A percentile compares a stretch with the other conserved stretches of the same genome.
Evolutionary conservation across 805 yeast genomes (phyloP).

Genomic region (Grigorovia transvaalensis): DNA sequence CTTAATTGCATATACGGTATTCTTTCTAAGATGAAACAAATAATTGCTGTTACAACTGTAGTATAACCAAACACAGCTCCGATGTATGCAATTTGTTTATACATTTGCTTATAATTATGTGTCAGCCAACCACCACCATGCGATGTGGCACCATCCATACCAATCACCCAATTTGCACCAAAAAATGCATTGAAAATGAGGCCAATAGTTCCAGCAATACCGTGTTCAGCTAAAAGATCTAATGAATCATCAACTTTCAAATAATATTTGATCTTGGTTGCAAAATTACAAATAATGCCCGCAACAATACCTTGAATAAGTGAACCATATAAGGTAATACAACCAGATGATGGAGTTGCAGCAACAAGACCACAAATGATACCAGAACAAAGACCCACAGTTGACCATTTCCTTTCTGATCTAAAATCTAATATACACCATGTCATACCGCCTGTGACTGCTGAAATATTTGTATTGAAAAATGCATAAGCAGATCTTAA

Average conservation of each 20-base stretch:
- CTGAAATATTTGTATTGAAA: slow-evolving; percentile 84
- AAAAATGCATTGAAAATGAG: slow-evolving; percentile 80
- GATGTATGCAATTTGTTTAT: slow-evolving; percentile 78
- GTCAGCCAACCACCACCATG: slow-evolving; percentile 90
- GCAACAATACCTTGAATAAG: slow-evolving; percentile 73
- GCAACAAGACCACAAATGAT: slow-evolving; percentile 93
- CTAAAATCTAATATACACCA: slow-evolving; percentile 90
- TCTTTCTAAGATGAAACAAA: slow-evolving; percentile 62
- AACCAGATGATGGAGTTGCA: slow-evolving; percentile 91
- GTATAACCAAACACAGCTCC: slow-evolving; percentile 68
- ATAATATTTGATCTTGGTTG: slow-evolving; percentile 78
- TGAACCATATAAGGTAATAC: slow-evolving; percentile 86
- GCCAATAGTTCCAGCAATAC: slow-evolving; percentile 89
- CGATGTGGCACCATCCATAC: slow-evolving; percentile 76
- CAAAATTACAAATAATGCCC: slow-evolving; percentile 77
- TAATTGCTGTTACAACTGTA: slow-evolving; percentile 62
- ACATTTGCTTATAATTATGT: slow-evolving; percentile 84
- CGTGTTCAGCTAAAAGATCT: slow-evolving; percentile 98
- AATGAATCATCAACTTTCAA: slow-evolving; percentile 81
- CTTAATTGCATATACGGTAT: slow-evolving; percentile 78
- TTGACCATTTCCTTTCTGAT: slow-evolving; percentile 81
- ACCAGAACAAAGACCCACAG: slow-evolving; percentile 93
- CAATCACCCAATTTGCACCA: slow-evolving; percentile 79
- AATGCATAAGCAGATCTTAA: slow-evolving; percentile 80
- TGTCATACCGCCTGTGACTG: slow-evolving; percentile 80